A percentile compares a stretch with the other conserved stretches of the same genome.
These are phyloP conservation scores for Ailanthus altissimus DNA, from an alignment of 345 rosid genomes.

Conservation along the genomic window DNA sequence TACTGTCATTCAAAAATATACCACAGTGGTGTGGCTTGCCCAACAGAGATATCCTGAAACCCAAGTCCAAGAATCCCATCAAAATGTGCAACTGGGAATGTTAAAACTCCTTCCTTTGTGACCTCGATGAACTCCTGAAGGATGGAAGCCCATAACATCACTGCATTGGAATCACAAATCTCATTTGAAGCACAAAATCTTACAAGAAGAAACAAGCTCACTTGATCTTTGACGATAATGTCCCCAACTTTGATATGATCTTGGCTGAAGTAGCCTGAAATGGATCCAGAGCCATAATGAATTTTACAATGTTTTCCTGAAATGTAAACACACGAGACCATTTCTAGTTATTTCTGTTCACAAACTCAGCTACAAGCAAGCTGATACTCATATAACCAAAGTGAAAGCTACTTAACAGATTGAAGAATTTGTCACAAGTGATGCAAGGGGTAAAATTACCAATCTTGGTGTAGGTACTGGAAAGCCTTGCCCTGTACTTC, in stretches of 20 bases:
- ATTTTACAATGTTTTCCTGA: slow-evolving; percentile 56
- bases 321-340: background rate
- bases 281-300: slow-evolving; percentile 42
- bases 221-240: slow-evolving; percentile 44
- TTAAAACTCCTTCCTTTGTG: slow-evolving; percentile 44
- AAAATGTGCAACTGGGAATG: slow-evolving; percentile 42
- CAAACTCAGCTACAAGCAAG: background rate
- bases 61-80: slow-evolving; percentile 63
- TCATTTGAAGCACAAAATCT: slow-evolving; percentile 7
- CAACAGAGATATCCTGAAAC: slow-evolving; percentile 40
- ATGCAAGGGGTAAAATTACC: slow-evolving; percentile 39
- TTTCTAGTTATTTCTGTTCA: background rate
- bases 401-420: background rate
- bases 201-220: slow-evolving; percentile 22
- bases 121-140: slow-evolving; percentile 59
- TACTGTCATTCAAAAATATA: slow-evolving; percentile 23
- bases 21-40: slow-evolving; percentile 54
- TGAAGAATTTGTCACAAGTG: background rate
- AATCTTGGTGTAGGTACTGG: slow-evolving; percentile 53
- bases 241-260: slow-evolving; percentile 60
- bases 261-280: slow-evolving; percentile 55
- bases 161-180: background rate
- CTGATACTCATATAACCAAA: background rate
- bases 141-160: slow-evolving; percentile 14
- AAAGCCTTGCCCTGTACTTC: slow-evolving; percentile 48